Evolutionary conservation across 208 protist genomes (phyloP).

Genomic region (Wallacemonas collosoma): DNA sequence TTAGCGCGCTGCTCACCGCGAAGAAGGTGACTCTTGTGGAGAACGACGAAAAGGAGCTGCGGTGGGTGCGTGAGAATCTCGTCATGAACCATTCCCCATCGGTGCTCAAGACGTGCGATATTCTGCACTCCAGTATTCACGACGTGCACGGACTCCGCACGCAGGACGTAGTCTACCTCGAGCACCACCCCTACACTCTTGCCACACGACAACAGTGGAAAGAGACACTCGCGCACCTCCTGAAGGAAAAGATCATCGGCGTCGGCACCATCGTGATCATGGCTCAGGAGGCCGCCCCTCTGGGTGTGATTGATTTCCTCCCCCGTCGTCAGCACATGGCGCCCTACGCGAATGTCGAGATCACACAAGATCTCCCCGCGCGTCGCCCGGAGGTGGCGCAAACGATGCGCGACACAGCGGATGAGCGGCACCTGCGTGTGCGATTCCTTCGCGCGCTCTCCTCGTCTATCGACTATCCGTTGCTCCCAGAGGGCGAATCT

Average conservation of each 20-base stretch:
- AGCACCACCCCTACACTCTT: constrained; percentile 57
- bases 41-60: constrained; percentile 34
- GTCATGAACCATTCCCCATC: constrained; percentile 66
- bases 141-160: constrained; percentile 32
- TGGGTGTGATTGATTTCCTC: constrained; percentile 67
- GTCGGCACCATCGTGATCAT: constrained; percentile 67
- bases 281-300: constrained; percentile 63
- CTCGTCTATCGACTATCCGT: constrained; percentile 65
- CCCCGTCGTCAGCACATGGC: constrained; percentile 15
- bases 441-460: constrained; percentile 69
- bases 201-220: constrained; percentile 63
- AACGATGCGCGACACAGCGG: constrained; percentile 44
- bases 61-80: constrained; percentile 70
- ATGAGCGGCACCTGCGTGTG: constrained; percentile 43
- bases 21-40: constrained; percentile 72
- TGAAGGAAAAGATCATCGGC: constrained; percentile 50
- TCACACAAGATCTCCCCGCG: background rate
- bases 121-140: constrained; percentile 34
- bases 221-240: constrained; percentile 34
- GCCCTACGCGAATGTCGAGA: constrained; percentile 22
- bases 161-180: constrained; percentile 76
- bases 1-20: constrained; percentile 81
- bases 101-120: constrained; percentile 68
- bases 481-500: constrained; percentile 55
- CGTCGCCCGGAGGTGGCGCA: constrained; percentile 27